phyloP scores from a whole-genome alignment of 2,329 filamentous ascomycete species.

The Paecilomyces fulvus region DNA sequence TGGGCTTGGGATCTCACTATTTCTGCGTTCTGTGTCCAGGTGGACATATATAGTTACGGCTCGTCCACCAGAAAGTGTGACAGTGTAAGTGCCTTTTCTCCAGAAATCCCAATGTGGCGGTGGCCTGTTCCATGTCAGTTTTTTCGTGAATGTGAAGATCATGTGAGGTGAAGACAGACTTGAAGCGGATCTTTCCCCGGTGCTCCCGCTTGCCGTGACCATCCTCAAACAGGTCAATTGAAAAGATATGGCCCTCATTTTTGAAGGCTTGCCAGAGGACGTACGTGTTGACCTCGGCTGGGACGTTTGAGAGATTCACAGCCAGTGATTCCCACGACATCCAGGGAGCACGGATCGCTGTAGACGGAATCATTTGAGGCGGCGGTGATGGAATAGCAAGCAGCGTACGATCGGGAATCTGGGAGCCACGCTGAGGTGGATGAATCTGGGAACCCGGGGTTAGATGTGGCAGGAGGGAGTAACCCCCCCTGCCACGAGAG shows the following conservation, averaged over 20 bases:
- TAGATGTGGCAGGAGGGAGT: not conserved
- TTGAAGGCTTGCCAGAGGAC: conserved; percentile 46
- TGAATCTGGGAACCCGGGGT: not conserved
- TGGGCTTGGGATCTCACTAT: conserved; percentile 24
- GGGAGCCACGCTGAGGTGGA: not conserved
- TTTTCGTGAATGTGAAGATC: not conserved
- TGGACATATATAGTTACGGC: conserved; percentile 12
- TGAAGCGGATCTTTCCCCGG: conserved; percentile 47
- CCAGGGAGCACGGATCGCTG: conserved; percentile 23
- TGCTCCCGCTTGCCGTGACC: conserved; percentile 30
- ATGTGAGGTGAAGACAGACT: conserved; percentile 16
- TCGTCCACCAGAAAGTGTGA: conserved; percentile 19
- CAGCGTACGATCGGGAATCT: not conserved
- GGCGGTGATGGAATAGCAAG: not conserved
- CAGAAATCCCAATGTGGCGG: conserved; percentile 48
- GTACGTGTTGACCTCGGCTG: conserved; percentile 25
- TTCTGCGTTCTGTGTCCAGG: conserved; percentile 15
- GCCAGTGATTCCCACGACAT: conserved; percentile 30
- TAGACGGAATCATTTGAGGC: conserved; percentile 1
- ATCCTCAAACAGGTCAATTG: conserved; percentile 49
- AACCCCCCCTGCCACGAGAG: not conserved
- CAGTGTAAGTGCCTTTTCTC: conserved; percentile 20
- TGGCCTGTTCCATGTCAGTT: conserved; percentile 29
- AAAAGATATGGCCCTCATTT: conserved; percentile 44
- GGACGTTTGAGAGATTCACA: conserved; percentile 28